Conservation (phyloP, 1,284 basidiomycete species). For the Ustilago esculenta region DNA sequence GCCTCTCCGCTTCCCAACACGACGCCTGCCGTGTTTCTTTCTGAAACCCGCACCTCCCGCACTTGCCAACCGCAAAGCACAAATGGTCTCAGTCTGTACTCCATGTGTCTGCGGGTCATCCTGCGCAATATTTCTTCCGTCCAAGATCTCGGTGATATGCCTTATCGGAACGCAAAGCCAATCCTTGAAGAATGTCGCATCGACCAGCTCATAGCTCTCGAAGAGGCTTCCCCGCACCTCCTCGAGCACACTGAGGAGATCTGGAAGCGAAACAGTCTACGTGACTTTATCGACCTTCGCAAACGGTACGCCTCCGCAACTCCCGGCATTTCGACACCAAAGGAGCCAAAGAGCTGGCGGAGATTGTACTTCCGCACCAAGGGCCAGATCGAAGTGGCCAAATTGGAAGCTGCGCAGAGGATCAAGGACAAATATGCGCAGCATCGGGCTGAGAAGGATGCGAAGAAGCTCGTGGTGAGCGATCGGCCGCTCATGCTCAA, state of each 20-base stretch:
- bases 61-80: neutral
- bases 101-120: conserved; percentile 51
- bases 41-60: neutral
- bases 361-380: conserved; percentile 47
- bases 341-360: conserved; percentile 50
- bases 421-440: conserved; percentile 59
- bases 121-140: conserved; percentile 52
- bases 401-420: conserved; percentile 43
- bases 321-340: neutral
- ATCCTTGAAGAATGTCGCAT: conserved; percentile 58
- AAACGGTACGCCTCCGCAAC: conserved; percentile 24
- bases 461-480: conserved; percentile 51
- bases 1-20: conserved; percentile 23
- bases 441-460: conserved; percentile 55
- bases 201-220: conserved; percentile 57
- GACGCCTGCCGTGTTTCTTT: conserved; percentile 8
- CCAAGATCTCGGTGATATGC: conserved; percentile 61
- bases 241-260: conserved; percentile 48
- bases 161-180: conserved; percentile 55
- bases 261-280: conserved; percentile 59
- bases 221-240: conserved; percentile 57
- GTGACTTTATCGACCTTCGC: conserved; percentile 57
- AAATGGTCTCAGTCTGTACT: conserved; percentile 15
- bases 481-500: conserved; percentile 35
- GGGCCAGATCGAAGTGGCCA: conserved; percentile 51